phyloP scores from a whole-genome alignment of 306 rosid species.

The Comarum palustre region DNA sequence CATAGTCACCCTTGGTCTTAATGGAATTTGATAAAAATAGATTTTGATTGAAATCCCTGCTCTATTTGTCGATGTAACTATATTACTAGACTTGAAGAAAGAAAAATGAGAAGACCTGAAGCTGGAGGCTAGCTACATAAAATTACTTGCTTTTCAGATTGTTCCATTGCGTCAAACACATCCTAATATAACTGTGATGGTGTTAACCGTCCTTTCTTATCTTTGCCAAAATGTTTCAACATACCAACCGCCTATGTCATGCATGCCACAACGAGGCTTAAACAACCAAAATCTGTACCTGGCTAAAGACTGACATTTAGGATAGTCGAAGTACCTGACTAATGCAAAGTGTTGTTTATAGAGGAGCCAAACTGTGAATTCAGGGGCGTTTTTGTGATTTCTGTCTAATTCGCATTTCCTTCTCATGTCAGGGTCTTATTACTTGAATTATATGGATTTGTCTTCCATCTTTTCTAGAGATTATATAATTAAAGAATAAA shows the following conservation, averaged over 20 bases:
- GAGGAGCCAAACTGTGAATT: too few species aligned
- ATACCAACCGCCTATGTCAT: conserved; percentile 96
- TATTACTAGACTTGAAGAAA: background rate
- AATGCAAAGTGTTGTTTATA: too few species aligned
- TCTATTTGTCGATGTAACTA: conserved; percentile 2
- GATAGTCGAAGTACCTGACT: too few species aligned
- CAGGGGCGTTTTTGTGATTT: too few species aligned
- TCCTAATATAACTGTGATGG: conserved; percentile 81
- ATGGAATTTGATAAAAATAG: background rate
- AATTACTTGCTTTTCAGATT: conserved; percentile 52
- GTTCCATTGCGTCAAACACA: conserved; percentile 52
- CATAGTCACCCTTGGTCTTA: background rate
- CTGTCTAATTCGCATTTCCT: too few species aligned
- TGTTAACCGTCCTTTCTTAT: conserved; percentile 64
- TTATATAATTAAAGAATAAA: too few species aligned
- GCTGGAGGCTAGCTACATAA: background rate
- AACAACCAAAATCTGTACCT: conserved; percentile 98
- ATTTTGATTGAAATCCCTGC: background rate
- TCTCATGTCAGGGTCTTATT: too few species aligned
- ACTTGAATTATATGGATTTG: too few species aligned
- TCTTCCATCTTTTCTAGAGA: too few species aligned
- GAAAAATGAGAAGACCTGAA: conserved; percentile 22
- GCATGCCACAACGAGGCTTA: conserved; percentile 95
- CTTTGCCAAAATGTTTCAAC: conserved; percentile 85
- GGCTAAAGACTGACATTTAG: too few species aligned